These are phyloP conservation scores for Ganoderma lucidum DNA, from an alignment of 1,284 basidiomycete species.

Conservation along the genomic window DNA sequence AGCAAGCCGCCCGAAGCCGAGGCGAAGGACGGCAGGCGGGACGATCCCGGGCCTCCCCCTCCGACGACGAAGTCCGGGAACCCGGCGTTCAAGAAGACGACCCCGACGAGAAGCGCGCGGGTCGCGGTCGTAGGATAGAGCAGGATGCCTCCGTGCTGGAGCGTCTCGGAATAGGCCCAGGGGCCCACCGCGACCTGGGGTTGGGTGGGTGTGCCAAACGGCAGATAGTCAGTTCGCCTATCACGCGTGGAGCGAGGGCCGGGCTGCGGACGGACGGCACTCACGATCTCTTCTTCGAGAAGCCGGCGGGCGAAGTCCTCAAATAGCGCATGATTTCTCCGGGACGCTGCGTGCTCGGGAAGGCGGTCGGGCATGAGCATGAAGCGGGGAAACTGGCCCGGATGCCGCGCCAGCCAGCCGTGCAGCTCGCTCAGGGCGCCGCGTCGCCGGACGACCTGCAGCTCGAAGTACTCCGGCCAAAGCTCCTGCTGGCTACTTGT, in stretches of 20 bases:
- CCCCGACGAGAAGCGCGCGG: slow-evolving; percentile 65
- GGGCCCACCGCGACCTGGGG: slow-evolving; percentile 61
- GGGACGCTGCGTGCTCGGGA: slow-evolving; percentile 53
- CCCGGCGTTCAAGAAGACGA: slow-evolving; percentile 56
- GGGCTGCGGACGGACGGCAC: slow-evolving; percentile 32
- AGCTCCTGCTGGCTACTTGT: slow-evolving; percentile 45
- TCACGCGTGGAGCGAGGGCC: neutral
- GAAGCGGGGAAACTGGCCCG: slow-evolving; percentile 54
- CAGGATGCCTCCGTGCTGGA: slow-evolving; percentile 61
- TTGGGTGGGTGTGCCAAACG: slow-evolving; percentile 5
- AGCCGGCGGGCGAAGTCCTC: slow-evolving; percentile 59
- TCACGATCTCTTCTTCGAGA: slow-evolving; percentile 59
- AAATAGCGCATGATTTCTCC: slow-evolving; percentile 61
- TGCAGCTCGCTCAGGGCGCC: slow-evolving; percentile 56
- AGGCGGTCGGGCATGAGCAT: slow-evolving; percentile 70
- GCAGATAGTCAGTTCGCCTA: neutral
- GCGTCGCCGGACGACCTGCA: slow-evolving; percentile 51
- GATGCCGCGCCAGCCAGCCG: slow-evolving; percentile 53
- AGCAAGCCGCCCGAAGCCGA: slow-evolving; percentile 15
- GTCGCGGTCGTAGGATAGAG: slow-evolving; percentile 63
- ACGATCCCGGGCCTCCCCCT: slow-evolving; percentile 17
- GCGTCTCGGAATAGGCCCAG: slow-evolving; percentile 54
- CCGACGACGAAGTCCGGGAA: slow-evolving; percentile 60
- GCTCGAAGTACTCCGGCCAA: slow-evolving; percentile 62
- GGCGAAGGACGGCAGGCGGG: slow-evolving; percentile 18